Conservation (phyloP, 805 yeast genomes). For the Lachancea meyersii region DNA sequence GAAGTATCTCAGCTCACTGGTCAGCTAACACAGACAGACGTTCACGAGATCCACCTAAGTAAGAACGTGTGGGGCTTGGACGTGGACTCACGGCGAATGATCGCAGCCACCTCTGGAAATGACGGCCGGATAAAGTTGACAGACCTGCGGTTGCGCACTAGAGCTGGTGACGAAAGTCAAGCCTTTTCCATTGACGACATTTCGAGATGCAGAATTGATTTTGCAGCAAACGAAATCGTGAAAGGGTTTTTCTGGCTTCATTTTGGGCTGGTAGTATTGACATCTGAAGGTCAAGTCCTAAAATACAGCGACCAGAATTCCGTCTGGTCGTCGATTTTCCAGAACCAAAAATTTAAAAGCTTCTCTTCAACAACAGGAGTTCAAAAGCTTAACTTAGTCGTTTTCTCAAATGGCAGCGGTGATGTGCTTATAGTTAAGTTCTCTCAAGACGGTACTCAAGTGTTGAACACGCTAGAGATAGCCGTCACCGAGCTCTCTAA, state of each 20-base stretch:
- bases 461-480: not conserved
- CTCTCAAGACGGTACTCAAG: conserved; percentile 29
- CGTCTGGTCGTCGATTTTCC: conserved; percentile 28
- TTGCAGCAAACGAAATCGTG: conserved; percentile 47
- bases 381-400: conserved; percentile 30
- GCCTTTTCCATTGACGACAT: conserved; percentile 34
- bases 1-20: conserved; percentile 27
- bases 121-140: conserved; percentile 76
- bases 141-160: conserved; percentile 38
- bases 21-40: conserved; percentile 27
- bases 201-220: conserved; percentile 20
- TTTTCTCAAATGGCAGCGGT: conserved; percentile 38
- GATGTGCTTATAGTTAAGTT: conserved; percentile 41
- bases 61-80: conserved; percentile 85
- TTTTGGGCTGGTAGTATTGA: conserved; percentile 44
- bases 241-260: conserved; percentile 52
- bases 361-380: conserved; percentile 42
- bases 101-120: conserved; percentile 85
- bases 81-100: conserved; percentile 37
- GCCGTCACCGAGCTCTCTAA: conserved; percentile 30
- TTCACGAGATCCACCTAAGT: conserved; percentile 70
- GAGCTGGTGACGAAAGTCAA: conserved; percentile 29
- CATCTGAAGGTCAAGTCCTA: conserved; percentile 55
- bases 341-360: conserved; percentile 29
- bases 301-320: conserved; percentile 13